These are phyloP conservation scores for Phytophthora citricola DNA, from an alignment of 352 stramenopile genomes.

Conservation along the genomic window DNA sequence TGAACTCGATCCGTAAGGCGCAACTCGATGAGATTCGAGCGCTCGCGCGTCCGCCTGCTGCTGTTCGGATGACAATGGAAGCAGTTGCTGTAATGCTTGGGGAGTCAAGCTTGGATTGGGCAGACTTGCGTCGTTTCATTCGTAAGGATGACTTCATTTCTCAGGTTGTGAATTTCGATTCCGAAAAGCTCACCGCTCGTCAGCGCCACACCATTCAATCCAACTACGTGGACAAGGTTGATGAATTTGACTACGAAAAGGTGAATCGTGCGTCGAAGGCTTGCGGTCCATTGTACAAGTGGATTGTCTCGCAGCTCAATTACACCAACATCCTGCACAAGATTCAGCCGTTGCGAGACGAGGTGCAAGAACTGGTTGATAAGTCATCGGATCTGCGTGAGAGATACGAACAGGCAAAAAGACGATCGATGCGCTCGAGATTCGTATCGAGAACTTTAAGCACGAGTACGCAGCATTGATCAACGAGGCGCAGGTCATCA, in stretches of 20 bases:
- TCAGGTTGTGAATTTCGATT: conserved; percentile 99
- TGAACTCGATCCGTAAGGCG: conserved; percentile 98
- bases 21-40: conserved; percentile 99
- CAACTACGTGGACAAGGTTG: conserved; percentile 95
- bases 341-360: conserved; percentile 98
- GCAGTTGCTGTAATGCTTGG: conserved; percentile 99
- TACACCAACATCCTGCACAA: conserved; percentile 99
- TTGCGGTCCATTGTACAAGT: conserved; percentile 99
- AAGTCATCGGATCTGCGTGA: conserved; percentile 93
- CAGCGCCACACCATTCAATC: conserved; percentile 96
- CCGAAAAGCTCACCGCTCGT: conserved; percentile 94
- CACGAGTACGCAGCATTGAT: conserved; percentile 99
- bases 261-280: conserved; percentile 95
- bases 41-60: conserved; percentile 94
- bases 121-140: conserved; percentile 98
- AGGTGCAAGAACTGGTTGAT: conserved; percentile 98
- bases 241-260: conserved; percentile 92
- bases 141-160: conserved; percentile 99
- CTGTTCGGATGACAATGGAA: conserved; percentile 97
- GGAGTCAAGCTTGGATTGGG: conserved; percentile 96
- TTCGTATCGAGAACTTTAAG: conserved; percentile 98
- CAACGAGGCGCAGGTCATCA: conserved; percentile 97
- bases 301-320: conserved; percentile 98
- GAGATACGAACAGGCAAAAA: conserved; percentile 93
- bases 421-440: conserved; percentile 95